Percentiles rank a stretch among this genome's conserved stretches.
phyloP scores from a whole-genome alignment of 192 early-diverging fungal genomes.

The Umbelopsis sp. region DNA sequence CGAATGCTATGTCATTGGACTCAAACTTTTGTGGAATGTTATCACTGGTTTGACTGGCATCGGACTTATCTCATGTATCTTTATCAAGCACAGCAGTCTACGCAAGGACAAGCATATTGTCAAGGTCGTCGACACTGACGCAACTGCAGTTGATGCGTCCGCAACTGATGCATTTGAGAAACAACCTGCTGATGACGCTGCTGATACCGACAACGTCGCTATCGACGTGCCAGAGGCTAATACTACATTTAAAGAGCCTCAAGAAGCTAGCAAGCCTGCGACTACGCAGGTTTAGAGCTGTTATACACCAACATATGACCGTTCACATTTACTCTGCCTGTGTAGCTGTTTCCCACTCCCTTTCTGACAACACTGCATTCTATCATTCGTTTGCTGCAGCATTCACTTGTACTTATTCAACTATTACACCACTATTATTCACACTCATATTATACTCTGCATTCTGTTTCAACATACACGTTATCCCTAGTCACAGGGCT shows the following conservation, averaged over 20 bases:
- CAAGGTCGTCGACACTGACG: not conserved
- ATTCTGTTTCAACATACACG: too few relatives aligned
- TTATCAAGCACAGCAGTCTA: constrained; percentile 16
- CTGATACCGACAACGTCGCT: not conserved
- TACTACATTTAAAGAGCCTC: not conserved
- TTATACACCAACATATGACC: too few relatives aligned
- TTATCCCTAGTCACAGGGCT: too few relatives aligned
- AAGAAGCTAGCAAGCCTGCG: too few relatives aligned
- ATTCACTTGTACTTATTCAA: too few relatives aligned
- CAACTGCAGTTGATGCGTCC: not conserved
- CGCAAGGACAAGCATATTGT: not conserved
- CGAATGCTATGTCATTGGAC: constrained; percentile 23
- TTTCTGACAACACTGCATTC: too few relatives aligned
- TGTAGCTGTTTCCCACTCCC: too few relatives aligned
- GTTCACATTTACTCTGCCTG: too few relatives aligned
- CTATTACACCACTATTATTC: too few relatives aligned
- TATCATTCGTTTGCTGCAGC: too few relatives aligned
- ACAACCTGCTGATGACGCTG: not conserved
- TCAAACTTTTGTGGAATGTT: constrained; percentile 35
- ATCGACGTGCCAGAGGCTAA: not conserved
- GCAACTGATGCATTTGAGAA: not conserved
- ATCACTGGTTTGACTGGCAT: constrained; percentile 25
- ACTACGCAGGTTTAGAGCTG: too few relatives aligned
- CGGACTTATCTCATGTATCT: constrained; percentile 19
- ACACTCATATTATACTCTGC: too few relatives aligned